These are phyloP conservation scores for Mycena maculata DNA, from an alignment of 768 basidiomycete species.

Conservation along the genomic window DNA sequence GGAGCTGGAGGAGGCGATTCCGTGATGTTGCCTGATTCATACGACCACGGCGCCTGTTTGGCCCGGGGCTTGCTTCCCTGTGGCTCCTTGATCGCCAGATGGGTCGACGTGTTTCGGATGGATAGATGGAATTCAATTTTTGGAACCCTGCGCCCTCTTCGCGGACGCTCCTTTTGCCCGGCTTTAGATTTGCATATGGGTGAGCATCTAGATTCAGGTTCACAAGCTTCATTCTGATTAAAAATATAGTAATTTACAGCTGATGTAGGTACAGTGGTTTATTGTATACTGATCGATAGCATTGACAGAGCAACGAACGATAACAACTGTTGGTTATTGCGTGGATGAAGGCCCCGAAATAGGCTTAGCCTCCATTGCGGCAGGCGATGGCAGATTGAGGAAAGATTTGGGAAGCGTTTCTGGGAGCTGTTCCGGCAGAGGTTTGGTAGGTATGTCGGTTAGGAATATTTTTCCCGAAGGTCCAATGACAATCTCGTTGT, in stretches of 20 bases:
- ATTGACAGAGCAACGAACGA: conserved; percentile 6
- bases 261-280: neutral
- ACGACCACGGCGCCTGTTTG: neutral
- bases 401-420: neutral
- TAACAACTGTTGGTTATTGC: neutral
- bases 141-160: neutral
- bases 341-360: neutral
- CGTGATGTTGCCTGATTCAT: neutral
- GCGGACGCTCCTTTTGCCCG: neutral
- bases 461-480: conserved; percentile 11
- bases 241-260: neutral
- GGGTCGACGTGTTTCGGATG: neutral
- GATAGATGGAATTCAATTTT: neutral
- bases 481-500: conserved; percentile 1
- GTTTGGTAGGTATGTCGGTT: neutral
- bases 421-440: neutral
- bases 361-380: neutral
- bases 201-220: neutral
- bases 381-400: neutral
- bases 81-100: neutral
- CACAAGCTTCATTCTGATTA: neutral
- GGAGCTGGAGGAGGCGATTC: neutral
- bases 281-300: conserved; percentile 5
- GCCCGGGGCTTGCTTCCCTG: neutral
- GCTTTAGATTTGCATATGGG: neutral